These are phyloP conservation scores for Pseudozyma tsukubaensis DNA, from an alignment of 1,284 basidiomycete species.

Conservation along the genomic window DNA sequence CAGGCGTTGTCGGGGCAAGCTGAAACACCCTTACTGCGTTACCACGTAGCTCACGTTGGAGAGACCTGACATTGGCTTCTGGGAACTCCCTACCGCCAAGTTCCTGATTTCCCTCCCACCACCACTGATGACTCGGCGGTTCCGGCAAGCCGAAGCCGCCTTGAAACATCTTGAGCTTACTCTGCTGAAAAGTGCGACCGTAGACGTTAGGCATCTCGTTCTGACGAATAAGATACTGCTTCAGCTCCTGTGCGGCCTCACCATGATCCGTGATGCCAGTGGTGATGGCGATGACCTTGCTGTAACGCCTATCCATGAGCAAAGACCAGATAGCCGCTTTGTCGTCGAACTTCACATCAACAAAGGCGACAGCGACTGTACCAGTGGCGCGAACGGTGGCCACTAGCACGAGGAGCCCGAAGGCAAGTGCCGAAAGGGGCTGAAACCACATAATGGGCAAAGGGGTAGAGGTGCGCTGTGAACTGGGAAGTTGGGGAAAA, in stretches of 20 bases:
- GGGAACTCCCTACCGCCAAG: not conserved
- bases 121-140: slow-evolving; percentile 15
- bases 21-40: slow-evolving; percentile 27
- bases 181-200: not conserved
- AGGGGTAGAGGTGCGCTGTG: no score
- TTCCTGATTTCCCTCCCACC: slow-evolving; percentile 8
- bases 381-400: not conserved
- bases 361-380: slow-evolving; percentile 29
- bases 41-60: slow-evolving; percentile 8
- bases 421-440: not conserved
- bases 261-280: slow-evolving; percentile 23
- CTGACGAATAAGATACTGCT: slow-evolving; percentile 14
- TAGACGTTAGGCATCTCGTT: slow-evolving; percentile 2
- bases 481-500: no score
- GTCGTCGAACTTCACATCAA: slow-evolving; percentile 48
- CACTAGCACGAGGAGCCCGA: not conserved
- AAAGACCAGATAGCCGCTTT: slow-evolving; percentile 42
- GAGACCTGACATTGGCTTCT: not conserved
- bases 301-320: slow-evolving; percentile 20
- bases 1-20: slow-evolving; percentile 21
- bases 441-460: slow-evolving; percentile 15
- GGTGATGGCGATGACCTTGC: slow-evolving; percentile 28
- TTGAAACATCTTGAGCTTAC: slow-evolving; percentile 16
- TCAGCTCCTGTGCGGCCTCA: slow-evolving; percentile 24
- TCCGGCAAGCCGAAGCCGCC: slow-evolving; percentile 1